Percentiles rank a stretch among this genome's conserved stretches.
These are phyloP conservation scores for Hypsizygus ulmarius DNA, from an alignment of 1,284 basidiomycete species.

Conservation along the genomic window DNA sequence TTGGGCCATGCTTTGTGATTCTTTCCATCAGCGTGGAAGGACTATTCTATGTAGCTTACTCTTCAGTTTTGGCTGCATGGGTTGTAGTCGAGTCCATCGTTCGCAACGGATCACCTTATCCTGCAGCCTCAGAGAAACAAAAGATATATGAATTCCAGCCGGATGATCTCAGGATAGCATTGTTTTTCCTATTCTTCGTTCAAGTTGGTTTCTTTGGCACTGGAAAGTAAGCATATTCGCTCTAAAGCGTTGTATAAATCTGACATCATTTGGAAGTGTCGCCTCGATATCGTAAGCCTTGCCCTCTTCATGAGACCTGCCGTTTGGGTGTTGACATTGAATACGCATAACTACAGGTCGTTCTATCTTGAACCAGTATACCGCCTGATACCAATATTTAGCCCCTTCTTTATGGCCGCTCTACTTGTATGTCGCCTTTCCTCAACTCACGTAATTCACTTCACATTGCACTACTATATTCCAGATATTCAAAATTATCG, in stretches of 20 bases:
- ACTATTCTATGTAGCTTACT: constrained; percentile 75
- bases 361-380: constrained; percentile 92
- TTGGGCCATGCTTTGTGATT: constrained; percentile 77
- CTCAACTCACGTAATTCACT: not conserved
- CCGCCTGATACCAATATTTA: constrained; percentile 84
- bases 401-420: constrained; percentile 81
- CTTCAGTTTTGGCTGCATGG: constrained; percentile 67
- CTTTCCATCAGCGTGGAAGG: constrained; percentile 84
- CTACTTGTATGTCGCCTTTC: constrained; percentile 49
- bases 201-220: constrained; percentile 89
- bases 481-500: constrained; percentile 81
- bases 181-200: constrained; percentile 86
- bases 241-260: not conserved
- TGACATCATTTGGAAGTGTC: constrained; percentile 45
- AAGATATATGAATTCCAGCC: constrained; percentile 46
- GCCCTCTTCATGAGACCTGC: not conserved
- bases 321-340: constrained; percentile 5
- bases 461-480: not conserved
- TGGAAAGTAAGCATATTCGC: constrained; percentile 63
- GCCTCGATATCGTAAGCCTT: constrained; percentile 85
- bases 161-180: constrained; percentile 71
- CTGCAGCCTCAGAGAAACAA: not conserved
- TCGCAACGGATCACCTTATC: constrained; percentile 22
- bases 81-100: constrained; percentile 59
- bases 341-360: constrained; percentile 43